phyloP scores from a whole-genome alignment of 495 filamentous ascomycete genomes.

The Aspergillus kassunensis region DNA sequence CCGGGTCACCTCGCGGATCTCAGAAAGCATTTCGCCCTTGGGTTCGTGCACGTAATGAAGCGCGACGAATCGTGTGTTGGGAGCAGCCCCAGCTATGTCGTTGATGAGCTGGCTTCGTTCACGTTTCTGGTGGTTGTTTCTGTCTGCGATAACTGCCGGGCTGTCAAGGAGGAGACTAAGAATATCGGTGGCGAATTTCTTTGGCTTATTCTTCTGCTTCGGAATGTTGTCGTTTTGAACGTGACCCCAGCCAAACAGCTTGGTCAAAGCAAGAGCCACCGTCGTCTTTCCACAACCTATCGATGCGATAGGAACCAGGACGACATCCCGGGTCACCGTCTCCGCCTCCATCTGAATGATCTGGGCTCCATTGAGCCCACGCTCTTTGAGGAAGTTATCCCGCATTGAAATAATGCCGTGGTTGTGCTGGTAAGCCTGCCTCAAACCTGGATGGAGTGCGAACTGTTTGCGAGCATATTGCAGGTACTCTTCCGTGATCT shows the following conservation, averaged over 20 bases:
- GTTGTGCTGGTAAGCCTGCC: slow-evolving; percentile 69
- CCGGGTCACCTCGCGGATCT: slow-evolving; percentile 70
- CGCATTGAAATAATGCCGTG: slow-evolving; percentile 95
- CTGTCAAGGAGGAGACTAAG: slow-evolving; percentile 52
- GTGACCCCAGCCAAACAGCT: slow-evolving; percentile 90
- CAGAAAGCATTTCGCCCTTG: slow-evolving; percentile 47
- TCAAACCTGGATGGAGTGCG: slow-evolving; percentile 56
- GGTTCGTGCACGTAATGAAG: slow-evolving; percentile 85
- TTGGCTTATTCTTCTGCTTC: slow-evolving; percentile 65
- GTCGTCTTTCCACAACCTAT: slow-evolving; percentile 98
- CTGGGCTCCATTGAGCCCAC: slow-evolving; percentile 80
- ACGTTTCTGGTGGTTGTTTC: slow-evolving; percentile 87
- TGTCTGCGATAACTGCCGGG: slow-evolving; percentile 81
- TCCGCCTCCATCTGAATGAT: slow-evolving; percentile 64
- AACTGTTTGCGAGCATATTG: slow-evolving; percentile 72
- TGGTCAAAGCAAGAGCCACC: slow-evolving; percentile 72
- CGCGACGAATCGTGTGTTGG: slow-evolving; percentile 73
- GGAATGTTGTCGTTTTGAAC: slow-evolving; percentile 95
- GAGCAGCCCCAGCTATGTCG: slow-evolving; percentile 60
- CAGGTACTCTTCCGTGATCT: slow-evolving; percentile 90
- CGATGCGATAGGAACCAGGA: slow-evolving; percentile 84
- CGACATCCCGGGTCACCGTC: slow-evolving; percentile 58
- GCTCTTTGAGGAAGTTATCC: slow-evolving; percentile 76
- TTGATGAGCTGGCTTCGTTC: slow-evolving; percentile 84
- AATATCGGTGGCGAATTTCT: slow-evolving; percentile 66